Conservation (phyloP, 176 grass and related monocot genomes). For the Sorghum bicolor region DNA sequence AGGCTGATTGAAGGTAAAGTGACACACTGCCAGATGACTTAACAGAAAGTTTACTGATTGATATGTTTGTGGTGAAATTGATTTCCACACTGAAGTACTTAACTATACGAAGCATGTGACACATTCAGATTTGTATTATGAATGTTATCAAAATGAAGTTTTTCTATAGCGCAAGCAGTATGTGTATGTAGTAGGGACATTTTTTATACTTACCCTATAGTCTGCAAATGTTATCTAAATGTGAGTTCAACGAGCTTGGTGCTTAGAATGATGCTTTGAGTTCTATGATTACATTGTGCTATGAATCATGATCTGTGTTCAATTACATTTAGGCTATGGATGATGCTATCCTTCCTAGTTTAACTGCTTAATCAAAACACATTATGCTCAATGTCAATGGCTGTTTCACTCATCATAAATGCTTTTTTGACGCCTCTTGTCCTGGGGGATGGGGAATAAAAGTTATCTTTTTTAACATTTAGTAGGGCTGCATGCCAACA, state of each 20-base stretch:
- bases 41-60: neutral
- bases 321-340: neutral
- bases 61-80: neutral
- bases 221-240: neutral
- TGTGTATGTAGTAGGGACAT: neutral
- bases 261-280: neutral
- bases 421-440: neutral
- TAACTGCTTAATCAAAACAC: neutral
- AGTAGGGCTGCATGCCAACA: no score
- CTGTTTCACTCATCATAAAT: neutral
- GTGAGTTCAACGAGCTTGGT: neutral
- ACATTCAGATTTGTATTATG: neutral
- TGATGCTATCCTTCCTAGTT: neutral
- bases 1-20: conserved; percentile 43
- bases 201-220: neutral
- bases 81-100: neutral
- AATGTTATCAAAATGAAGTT: neutral
- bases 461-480: no score
- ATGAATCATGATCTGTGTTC: neutral
- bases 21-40: neutral
- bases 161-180: neutral
- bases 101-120: neutral
- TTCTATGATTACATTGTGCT: neutral
- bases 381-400: neutral
- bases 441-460: neutral